Evolutionary conservation across 768 basidiomycete species (phyloP).

Genomic region (Roridomyces roridus): DNA sequence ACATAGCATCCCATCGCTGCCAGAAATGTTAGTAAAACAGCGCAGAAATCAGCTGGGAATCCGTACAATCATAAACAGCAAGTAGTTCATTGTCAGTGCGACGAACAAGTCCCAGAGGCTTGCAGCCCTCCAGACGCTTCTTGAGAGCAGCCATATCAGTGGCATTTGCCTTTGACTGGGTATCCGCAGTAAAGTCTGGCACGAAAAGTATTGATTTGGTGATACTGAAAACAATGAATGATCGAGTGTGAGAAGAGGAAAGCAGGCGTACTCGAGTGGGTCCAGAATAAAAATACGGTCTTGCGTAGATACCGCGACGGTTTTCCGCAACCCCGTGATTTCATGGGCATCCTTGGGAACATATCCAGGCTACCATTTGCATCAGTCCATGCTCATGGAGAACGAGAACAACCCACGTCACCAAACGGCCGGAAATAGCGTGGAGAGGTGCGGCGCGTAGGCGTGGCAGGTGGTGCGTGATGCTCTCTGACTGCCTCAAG

Average conservation of each 20-base stretch:
- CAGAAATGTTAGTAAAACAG: not conserved
- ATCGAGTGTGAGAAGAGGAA: not conserved
- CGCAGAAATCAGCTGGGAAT: not conserved
- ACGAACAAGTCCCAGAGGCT: conserved; percentile 72
- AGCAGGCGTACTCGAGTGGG: conserved; percentile 63
- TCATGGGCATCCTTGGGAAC: conserved; percentile 75
- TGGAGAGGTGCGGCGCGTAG: conserved; percentile 39
- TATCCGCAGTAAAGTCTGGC: conserved; percentile 57
- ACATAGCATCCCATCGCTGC: conserved; percentile 81
- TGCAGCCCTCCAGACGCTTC: conserved; percentile 58
- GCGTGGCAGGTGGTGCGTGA: conserved; percentile 41
- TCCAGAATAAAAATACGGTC: conserved; percentile 71
- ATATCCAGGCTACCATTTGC: conserved; percentile 57
- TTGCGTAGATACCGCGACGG: conserved; percentile 68
- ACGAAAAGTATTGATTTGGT: conserved; percentile 53
- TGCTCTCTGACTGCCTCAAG: conserved; percentile 56
- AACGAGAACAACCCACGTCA: conserved; percentile 51
- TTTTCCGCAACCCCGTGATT: conserved; percentile 64
- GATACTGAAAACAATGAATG: conserved; percentile 37
- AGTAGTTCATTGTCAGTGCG: conserved; percentile 62
- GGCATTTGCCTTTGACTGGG: conserved; percentile 36
- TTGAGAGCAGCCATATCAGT: conserved; percentile 59
- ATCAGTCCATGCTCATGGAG: conserved; percentile 1
- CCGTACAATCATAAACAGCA: conserved; percentile 77
- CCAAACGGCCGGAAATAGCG: conserved; percentile 68